phyloP scores from a whole-genome alignment of 768 basidiomycete species.

The Tylopilus vinaceipallidus region DNA sequence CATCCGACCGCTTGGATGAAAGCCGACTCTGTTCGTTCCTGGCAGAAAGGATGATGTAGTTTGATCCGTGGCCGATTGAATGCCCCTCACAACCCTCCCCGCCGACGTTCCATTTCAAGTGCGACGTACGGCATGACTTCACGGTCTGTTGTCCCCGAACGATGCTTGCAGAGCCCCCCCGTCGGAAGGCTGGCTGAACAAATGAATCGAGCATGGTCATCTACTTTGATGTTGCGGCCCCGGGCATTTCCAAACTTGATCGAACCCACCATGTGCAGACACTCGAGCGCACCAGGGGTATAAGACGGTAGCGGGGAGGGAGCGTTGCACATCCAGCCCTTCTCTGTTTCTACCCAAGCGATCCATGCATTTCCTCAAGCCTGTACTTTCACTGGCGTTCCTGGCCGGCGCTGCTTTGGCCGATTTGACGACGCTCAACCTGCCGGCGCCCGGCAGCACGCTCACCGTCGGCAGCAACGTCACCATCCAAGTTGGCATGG shows the following conservation, averaged over 20 bases:
- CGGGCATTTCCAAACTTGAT: no score
- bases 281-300: constrained; percentile 9
- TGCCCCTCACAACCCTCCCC: neutral
- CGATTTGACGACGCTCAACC: constrained; percentile 9
- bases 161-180: no score
- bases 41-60: neutral
- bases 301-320: constrained; percentile 6
- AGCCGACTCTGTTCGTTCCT: no score
- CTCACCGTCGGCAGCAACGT: constrained; percentile 7
- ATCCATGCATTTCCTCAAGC: constrained; percentile 19
- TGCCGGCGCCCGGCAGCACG: constrained; percentile 8
- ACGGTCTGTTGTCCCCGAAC: constrained; percentile 10
- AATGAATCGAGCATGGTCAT: neutral
- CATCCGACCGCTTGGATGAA: no score
- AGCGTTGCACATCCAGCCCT: neutral
- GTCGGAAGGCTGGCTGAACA: neutral
- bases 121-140: neutral
- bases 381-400: constrained; percentile 11
- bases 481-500: constrained; percentile 18
- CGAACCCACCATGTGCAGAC: no score
- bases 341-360: neutral
- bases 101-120: neutral
- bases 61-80: constrained; percentile 12
- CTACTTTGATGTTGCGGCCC: no score
- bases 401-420: constrained; percentile 16